A percentile compares a stretch with the other conserved stretches of the same genome.
These are phyloP conservation scores for Endoconidiophora laricicola DNA, from an alignment of 2,329 filamentous ascomycete species.

Conservation along the genomic window DNA sequence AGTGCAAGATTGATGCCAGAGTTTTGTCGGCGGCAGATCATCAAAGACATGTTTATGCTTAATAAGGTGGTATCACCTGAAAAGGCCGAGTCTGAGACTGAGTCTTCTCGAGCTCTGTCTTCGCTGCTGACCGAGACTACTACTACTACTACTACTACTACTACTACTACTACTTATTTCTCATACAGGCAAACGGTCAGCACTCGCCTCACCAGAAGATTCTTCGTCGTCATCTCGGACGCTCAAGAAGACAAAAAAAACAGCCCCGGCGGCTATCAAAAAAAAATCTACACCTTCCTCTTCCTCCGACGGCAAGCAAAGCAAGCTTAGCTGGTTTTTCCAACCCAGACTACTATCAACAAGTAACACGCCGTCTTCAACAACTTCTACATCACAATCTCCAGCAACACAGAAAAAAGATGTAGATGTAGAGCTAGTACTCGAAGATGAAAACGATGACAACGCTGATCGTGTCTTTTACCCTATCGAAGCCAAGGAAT, in stretches of 20 bases:
- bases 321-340: constrained; percentile 65
- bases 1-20: constrained; percentile 78
- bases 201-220: constrained; percentile 13
- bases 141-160: too few relatives aligned
- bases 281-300: constrained; percentile 3
- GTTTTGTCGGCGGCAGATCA: constrained; percentile 68
- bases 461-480: constrained; percentile 32
- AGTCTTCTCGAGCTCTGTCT: too few relatives aligned
- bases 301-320: constrained; percentile 24
- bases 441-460: too few relatives aligned
- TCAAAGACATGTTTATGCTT: constrained; percentile 75
- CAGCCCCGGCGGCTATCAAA: constrained; percentile 16
- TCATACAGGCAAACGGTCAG: constrained; percentile 4
- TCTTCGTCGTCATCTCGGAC: constrained; percentile 23
- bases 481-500: constrained; percentile 57
- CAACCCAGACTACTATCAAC: too few relatives aligned
- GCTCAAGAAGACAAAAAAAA: constrained; percentile 7
- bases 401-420: neutral
- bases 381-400: neutral
- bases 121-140: neutral
- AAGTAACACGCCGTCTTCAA: constrained; percentile 11
- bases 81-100: too few relatives aligned
- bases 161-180: too few relatives aligned
- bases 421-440: too few relatives aligned
- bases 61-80: too few relatives aligned